Percentiles rank a stretch among this genome's conserved stretches.
Conservation (phyloP, 495 filamentous ascomycete genomes). For the Terfezia boudieri region DNA sequence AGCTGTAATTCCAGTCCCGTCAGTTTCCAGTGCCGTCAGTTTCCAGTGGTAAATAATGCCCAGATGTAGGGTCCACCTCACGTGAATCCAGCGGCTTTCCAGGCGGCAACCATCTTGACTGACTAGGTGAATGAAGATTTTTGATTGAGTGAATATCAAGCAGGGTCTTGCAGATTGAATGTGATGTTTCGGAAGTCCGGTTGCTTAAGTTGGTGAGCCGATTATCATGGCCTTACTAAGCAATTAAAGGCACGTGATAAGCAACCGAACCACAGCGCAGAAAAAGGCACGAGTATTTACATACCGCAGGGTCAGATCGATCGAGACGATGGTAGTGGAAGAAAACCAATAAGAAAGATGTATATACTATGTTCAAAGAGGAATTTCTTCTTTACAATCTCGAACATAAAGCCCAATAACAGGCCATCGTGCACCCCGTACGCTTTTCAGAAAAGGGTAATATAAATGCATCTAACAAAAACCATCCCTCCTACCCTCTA, state of each 20-base stretch:
- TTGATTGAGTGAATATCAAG: neutral
- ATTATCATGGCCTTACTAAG: neutral
- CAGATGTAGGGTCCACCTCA: conserved; percentile 26
- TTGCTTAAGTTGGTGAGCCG: neutral
- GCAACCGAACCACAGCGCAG: no score
- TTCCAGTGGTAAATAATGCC: neutral
- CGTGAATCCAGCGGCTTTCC: conserved; percentile 96
- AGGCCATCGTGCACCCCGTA: no score
- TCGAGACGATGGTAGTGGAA: no score
- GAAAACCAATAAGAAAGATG: no score
- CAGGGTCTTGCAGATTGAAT: neutral
- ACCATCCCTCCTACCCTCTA: neutral
- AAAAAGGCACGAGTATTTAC: no score
- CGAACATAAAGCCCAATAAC: no score
- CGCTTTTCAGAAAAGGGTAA: neutral
- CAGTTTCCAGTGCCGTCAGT: conserved; percentile 7
- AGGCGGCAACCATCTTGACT: conserved; percentile 86
- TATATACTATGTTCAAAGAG: no score
- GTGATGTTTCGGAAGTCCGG: neutral
- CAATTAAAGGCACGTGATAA: neutral
- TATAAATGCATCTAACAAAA: neutral
- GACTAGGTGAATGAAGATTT: neutral
- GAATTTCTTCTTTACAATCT: no score
- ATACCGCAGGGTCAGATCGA: no score
- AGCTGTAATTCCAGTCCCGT: conserved; percentile 27